Conservation (phyloP, 2,329 filamentous ascomycete species). For the Aspergillus alliaceus region DNA sequence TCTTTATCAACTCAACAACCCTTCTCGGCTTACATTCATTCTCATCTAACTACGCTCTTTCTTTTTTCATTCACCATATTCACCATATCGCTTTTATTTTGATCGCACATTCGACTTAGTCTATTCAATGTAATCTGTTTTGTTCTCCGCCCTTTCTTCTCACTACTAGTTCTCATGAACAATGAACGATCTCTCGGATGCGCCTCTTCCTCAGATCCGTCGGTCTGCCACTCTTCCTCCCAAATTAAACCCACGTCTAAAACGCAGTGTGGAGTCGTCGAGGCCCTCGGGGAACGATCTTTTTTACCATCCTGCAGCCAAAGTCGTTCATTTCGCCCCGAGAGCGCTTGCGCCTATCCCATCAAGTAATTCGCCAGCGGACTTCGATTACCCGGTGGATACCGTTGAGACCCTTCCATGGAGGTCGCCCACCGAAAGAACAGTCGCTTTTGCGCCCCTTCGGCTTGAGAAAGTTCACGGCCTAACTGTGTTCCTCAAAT, state of each 20-base stretch:
- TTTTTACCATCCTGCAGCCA: conserved; percentile 71
- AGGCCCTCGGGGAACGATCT: conserved; percentile 49
- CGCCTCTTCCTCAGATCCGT: conserved; percentile 29
- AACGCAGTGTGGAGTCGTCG: conserved; percentile 27
- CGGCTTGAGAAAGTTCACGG: conserved; percentile 84
- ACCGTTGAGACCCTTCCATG: conserved; percentile 68
- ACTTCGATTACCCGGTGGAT: conserved; percentile 50
- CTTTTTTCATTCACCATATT: conserved; percentile 1
- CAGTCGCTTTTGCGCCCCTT: conserved; percentile 77
- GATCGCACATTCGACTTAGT: conserved; percentile 1
- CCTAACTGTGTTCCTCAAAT: conserved; percentile 84
- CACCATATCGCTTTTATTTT: not conserved
- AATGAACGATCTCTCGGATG: conserved; percentile 34
- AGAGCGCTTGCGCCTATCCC: conserved; percentile 43
- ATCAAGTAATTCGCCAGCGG: conserved; percentile 39
- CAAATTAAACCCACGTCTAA: conserved; percentile 30
- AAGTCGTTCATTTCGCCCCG: conserved; percentile 66
- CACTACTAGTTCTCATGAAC: conserved; percentile 16
- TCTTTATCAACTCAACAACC: too few species aligned
- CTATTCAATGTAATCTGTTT: conserved; percentile 18
- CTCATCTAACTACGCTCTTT: conserved; percentile 5
- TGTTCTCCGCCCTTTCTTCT: conserved; percentile 2
- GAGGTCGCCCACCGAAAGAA: conserved; percentile 74
- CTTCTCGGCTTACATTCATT: conserved; percentile 3
- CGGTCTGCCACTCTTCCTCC: conserved; percentile 39